Evolutionary conservation across 1,284 basidiomycete species (phyloP).

Genomic region (Mycena sp.): DNA sequence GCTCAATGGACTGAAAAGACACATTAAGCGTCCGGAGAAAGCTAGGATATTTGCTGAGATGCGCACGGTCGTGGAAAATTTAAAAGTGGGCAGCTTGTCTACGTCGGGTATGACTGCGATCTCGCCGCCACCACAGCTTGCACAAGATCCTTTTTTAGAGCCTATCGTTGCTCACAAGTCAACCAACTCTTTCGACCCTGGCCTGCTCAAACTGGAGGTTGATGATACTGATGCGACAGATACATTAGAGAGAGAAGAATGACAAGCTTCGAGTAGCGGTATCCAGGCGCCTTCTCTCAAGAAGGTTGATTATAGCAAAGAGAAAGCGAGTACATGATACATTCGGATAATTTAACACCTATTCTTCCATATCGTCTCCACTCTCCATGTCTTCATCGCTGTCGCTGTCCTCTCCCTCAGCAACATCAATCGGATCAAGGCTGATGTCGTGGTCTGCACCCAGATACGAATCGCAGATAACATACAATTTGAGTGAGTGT

Average conservation of each 20-base stretch:
- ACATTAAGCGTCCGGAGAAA: conserved; percentile 47
- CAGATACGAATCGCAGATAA: conserved; percentile 93
- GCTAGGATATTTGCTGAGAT: conserved; percentile 47
- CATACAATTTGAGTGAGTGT: conserved; percentile 87
- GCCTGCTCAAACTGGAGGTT: neutral
- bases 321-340: conserved; percentile 16
- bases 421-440: conserved; percentile 82
- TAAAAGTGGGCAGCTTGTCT: conserved; percentile 31
- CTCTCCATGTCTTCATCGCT: conserved; percentile 76
- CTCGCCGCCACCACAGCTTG: conserved; percentile 14
- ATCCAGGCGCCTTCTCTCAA: neutral
- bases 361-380: conserved; percentile 59
- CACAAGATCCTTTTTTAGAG: neutral
- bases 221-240: no score
- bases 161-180: neutral
- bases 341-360: conserved; percentile 25
- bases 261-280: neutral
- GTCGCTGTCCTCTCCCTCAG: conserved; percentile 89
- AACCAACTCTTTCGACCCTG: neutral
- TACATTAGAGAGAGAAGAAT: neutral
- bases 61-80: conserved; percentile 34
- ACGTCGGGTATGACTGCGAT: conserved; percentile 17
- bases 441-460: conserved; percentile 93
- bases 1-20: neutral
- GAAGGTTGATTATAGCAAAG: conserved; percentile 16